Evolutionary conservation across 768 basidiomycete genomes (phyloP).

Genomic region (Calocybe indica): DNA sequence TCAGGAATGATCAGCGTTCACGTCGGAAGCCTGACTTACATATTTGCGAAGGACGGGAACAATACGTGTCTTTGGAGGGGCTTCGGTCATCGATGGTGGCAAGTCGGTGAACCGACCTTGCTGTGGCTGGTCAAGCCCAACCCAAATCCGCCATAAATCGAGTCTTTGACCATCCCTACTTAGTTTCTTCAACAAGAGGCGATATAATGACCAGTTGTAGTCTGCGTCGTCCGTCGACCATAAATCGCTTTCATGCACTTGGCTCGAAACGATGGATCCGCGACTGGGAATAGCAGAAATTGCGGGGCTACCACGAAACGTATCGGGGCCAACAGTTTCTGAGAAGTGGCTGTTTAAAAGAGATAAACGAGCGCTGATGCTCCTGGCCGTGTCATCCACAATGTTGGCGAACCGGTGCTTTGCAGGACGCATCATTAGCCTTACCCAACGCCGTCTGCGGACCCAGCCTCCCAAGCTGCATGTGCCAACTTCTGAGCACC

Average conservation of each 20-base stretch:
- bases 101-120: constrained; percentile 12
- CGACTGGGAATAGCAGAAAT: too few species aligned
- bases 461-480: constrained; percentile 70
- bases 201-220: constrained; percentile 58
- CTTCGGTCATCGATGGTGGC: too few species aligned
- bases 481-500: constrained; percentile 57
- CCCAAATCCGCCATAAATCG: constrained; percentile 73
- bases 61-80: constrained; percentile 37
- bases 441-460: constrained; percentile 74
- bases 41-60: constrained; percentile 47
- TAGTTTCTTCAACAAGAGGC: constrained; percentile 41
- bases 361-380: not conserved
- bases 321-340: too few species aligned
- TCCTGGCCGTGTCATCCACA: constrained; percentile 8
- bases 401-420: constrained; percentile 11
- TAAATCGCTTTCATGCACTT: constrained; percentile 23
- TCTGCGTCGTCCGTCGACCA: constrained; percentile 50
- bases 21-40: constrained; percentile 34
- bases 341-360: too few species aligned
- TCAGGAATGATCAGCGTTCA: not conserved
- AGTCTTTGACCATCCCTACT: constrained; percentile 68
- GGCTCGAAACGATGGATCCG: too few species aligned
- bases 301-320: too few species aligned
- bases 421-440: constrained; percentile 75
- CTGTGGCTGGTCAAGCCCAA: constrained; percentile 18